These are phyloP conservation scores for Hyphopichia fennica DNA, from an alignment of 1,139 yeast species.

Conservation along the genomic window DNA sequence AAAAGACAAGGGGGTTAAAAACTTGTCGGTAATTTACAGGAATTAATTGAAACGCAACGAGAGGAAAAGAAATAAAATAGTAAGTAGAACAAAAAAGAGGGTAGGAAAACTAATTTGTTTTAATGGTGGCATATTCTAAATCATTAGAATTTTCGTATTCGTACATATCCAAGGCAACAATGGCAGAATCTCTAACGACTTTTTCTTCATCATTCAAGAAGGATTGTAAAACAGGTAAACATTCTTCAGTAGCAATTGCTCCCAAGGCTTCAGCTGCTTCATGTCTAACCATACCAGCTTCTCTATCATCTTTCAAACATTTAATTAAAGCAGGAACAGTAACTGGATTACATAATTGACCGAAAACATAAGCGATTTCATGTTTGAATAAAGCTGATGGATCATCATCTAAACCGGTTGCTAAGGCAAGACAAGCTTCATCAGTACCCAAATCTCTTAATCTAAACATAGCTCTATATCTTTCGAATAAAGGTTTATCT, in stretches of 20 bases:
- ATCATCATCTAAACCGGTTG: constrained; percentile 80
- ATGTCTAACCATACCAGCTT: constrained; percentile 98
- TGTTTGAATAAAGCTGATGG: constrained; percentile 93
- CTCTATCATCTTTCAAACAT: constrained; percentile 70
- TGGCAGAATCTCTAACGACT: constrained; percentile 94
- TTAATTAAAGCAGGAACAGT: constrained; percentile 86
- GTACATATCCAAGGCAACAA: constrained; percentile 97
- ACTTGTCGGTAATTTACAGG: not conserved
- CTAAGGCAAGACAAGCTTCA: constrained; percentile 90
- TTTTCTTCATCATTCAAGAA: constrained; percentile 79
- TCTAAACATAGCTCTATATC: constrained; percentile 98
- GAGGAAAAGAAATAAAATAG: not conserved
- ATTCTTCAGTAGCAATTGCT: constrained; percentile 95
- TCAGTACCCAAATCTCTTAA: constrained; percentile 91
- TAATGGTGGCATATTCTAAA: constrained; percentile 67
- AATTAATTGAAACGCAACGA: not conserved
- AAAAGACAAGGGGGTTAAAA: not conserved
- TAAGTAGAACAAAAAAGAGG: not conserved
- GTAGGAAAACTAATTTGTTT: constrained; percentile 10
- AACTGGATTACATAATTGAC: constrained; percentile 92
- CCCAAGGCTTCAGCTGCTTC: constrained; percentile 99
- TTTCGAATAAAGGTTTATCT: constrained; percentile 75
- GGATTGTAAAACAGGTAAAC: constrained; percentile 78
- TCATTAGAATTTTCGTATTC: constrained; percentile 89
- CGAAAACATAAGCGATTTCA: constrained; percentile 97